Evolutionary conservation across 345 rosid species (phyloP).

Genomic region (Barbarea vulgaris): DNA sequence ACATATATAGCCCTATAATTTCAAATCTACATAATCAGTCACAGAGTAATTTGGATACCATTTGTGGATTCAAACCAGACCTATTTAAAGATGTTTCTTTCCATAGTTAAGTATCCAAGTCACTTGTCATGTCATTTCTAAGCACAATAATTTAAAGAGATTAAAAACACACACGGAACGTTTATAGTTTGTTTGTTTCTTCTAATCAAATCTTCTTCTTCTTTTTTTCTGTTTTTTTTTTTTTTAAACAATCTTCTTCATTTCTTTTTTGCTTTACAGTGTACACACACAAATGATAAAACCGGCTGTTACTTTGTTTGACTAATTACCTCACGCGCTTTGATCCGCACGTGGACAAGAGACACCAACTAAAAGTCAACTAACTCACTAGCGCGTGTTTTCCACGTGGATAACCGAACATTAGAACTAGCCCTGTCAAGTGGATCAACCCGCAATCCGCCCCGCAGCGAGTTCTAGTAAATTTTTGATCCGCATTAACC

Average conservation of each 20-base stretch:
- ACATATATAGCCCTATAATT: neutral
- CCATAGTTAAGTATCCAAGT: neutral
- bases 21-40: neutral
- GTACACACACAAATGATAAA: no score
- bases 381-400: slow-evolving; percentile 23
- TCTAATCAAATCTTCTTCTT: neutral
- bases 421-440: no score
- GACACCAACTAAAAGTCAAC: slow-evolving; percentile 13
- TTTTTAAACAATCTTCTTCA: no score
- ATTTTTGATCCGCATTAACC: no score
- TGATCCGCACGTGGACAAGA: neutral
- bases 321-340: slow-evolving; percentile 15
- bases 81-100: neutral
- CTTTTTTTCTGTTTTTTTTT: no score
- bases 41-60: neutral
- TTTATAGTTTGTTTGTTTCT: neutral
- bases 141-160: neutral
- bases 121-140: neutral
- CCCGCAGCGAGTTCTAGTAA: no score
- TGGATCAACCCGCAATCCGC: no score
- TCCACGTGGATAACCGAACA: neutral
- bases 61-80: neutral
- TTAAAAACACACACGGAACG: neutral
- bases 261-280: neutral
- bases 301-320: neutral